Base-by-base conservation (phyloP, 257 asterid species). In the Solanum paucissectum region DNA sequence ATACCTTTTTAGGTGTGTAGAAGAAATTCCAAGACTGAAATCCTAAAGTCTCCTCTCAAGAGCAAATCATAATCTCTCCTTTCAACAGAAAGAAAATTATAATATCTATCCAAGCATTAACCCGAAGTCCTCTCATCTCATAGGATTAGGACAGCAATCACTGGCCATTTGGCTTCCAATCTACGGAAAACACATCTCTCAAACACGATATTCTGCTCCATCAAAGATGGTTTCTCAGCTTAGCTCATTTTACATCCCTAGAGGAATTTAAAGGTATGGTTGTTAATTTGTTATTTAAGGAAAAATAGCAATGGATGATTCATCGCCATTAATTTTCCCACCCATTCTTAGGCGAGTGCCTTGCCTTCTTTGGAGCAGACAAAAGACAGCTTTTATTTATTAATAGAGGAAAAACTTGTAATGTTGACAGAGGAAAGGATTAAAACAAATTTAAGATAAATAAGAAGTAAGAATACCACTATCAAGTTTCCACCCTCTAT, bases 401-500 rank as follows among this genome's bases (percentile, higher is more conserved):
- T 6, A 77, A 42, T n/a, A 13, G 7, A 77, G 37, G 84, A 77
- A 77, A 13, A 77, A 27, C 7, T 23, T 77, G 84, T 25, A 77
- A 77, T 44, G 84, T 8, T 42, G 84, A 87, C 86, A 87, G 73
- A 58, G 88, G 66, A 58, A 68, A 2, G 34, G 87, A 42, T 18
- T 40, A 86, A 79, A 86, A 13, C 58, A 89, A 90, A 34, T 46
- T 37, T 87, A 82, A 89, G 44, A 79, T 55, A 64, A 37, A 79
- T 68, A 88, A 29, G 83, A 77, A 76, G 60, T 83, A 87, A 87
- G 89, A 87, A 27, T 97, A 97, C 99, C 99, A 83, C 98, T 97
- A 90, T 94, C 98, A 89, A 95, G 93, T 94, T 97, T 97, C 99
- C 99, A 97, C 86, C 94, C 98, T 88, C 93, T 95, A 94, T 84